Evolutionary conservation across 139 green algal species (phyloP), one percentile per base, ranked within the genome.

Genomic region (Nannochloris sp.): DNA sequence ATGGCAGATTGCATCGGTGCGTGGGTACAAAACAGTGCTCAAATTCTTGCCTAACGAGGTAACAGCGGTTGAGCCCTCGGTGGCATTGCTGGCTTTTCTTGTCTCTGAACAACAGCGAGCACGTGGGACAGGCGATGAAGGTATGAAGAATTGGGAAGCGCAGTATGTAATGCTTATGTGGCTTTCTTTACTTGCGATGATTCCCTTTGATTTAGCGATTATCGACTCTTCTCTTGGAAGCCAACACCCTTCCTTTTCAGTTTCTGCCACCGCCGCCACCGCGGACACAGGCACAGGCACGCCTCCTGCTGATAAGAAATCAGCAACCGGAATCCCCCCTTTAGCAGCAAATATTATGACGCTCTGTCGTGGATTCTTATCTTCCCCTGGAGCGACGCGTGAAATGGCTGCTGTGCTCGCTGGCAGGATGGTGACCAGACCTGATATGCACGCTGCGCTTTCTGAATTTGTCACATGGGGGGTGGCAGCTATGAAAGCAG

Each of bases 41-140:
- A 80, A 82, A 12, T 97, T 98, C 68, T 95, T 97, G 35, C 90
- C 93, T 10, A 83, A 94, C 53, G 79, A 89, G 10, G 85, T 89
- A 25, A 46, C 73, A 25, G 79, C 90, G 59, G 72, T 98, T 42
- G 88, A 96, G 64, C 81, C 77, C 0, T 85, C 88, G 24, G 38
- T 95, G n/a, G 71, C 65, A 7, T 74, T 96, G 38, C 57, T 95
- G 45, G 25, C 38, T 42, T 31, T 39, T 10, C 13, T 60, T 25
- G 30, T 51, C 2, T 33, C 10, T 25, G 59, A 12, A 1, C n/a
- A 29, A 54, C 32, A 5, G 58, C 2, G 55, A 36, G 32, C 33
- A 25, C 37, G 31, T 31, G 27, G 7, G 25, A 46, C 44, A 25
- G 47, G 33, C 25, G 30, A 61, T 2, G 31, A 29, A 19, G 35